Conservation (phyloP, 2,329 filamentous ascomycete genomes). For the Byssoonygena ceratinophila region DNA sequence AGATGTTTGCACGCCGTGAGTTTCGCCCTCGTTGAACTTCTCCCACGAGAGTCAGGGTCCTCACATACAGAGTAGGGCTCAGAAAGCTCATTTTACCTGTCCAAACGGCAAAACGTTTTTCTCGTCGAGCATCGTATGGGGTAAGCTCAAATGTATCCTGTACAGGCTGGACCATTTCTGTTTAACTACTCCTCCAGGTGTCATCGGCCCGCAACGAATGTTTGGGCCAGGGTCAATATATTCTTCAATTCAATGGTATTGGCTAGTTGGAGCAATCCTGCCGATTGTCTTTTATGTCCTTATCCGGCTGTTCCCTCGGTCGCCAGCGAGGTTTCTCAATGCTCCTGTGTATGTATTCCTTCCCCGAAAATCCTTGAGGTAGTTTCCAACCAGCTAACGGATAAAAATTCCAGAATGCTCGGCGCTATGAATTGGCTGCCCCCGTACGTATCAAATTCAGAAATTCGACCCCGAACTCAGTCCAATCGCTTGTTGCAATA, state of each 20-base stretch:
- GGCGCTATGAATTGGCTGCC: slow-evolving; percentile 23
- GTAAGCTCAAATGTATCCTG: slow-evolving; percentile 29
- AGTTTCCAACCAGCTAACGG: background rate
- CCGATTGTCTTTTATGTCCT: slow-evolving; percentile 49
- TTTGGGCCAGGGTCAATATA: slow-evolving; percentile 54
- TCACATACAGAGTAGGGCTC: slow-evolving; percentile 16
- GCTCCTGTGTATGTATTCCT: slow-evolving; percentile 36
- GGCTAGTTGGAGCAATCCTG: slow-evolving; percentile 51
- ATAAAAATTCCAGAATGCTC: slow-evolving; percentile 18
- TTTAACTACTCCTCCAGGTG: slow-evolving; percentile 39
- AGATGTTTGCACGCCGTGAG: slow-evolving; percentile 31
- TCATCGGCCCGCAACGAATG: slow-evolving; percentile 57
- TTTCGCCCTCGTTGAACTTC: slow-evolving; percentile 4
- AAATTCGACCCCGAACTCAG: background rate
- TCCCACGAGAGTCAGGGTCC: slow-evolving; percentile 8
- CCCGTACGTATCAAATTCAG: slow-evolving; percentile 44
- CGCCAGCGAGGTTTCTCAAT: slow-evolving; percentile 52
- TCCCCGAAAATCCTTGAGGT: background rate
- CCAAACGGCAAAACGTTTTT: slow-evolving; percentile 48
- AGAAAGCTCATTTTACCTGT: slow-evolving; percentile 48
- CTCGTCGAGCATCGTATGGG: slow-evolving; percentile 59
- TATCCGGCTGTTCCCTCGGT: slow-evolving; percentile 50
- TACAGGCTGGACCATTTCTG: background rate
- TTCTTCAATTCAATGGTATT: slow-evolving; percentile 54
- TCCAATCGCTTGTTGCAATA: no score